Evolutionary conservation across 345 rosid genomes (phyloP), one percentile per base, ranked within the genome.

Genomic region (Eucalyptus tenuipes): DNA sequence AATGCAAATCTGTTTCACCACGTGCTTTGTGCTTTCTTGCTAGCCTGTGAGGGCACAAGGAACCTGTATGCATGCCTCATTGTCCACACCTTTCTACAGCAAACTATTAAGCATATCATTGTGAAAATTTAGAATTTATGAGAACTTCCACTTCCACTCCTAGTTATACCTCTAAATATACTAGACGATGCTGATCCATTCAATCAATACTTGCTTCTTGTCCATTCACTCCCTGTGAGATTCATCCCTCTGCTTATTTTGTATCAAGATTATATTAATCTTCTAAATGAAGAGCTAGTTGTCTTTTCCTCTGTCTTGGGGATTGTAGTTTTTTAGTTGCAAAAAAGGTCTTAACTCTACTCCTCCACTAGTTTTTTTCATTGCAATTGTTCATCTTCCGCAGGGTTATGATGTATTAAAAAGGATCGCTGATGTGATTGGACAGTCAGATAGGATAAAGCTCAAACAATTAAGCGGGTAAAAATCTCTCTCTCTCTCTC

Each of bases 391-490:
- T 75, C 47, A 75, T 40, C 84, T 91, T 90, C 12, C 92, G 27
- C 89, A 96, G 99, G 99, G 99, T 10, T 96, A 96, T 91, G 96
- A 93, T 92, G 97, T 96, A 86, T 87, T 96, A 92, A 97, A 93
- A 94, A 94, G 93, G 90, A 93, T 96, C 88, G 91, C 99, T 49
- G 95, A 94, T 90, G 92, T 90, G 84, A 91, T 96, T 87, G 92
- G 90, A 52, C 93, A 91, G 71, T 88, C 90, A 64, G 89, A 95
- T 89, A 95, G 92, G 90, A 55, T 18, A 66, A 93, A 89, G 81
- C 96, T 97, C 68, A 97, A 94, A 90, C 94, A 95, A 92, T 93
- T 96, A 91, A 97, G 95, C 88, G 94, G 99, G 99, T 97, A 92
- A 90, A 96, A 53, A 87, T 90, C 61, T 80, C 86, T 85, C 57